phyloP scores from a whole-genome alignment of 2,329 filamentous ascomycete genomes.

The Pyrenophora graminea region DNA sequence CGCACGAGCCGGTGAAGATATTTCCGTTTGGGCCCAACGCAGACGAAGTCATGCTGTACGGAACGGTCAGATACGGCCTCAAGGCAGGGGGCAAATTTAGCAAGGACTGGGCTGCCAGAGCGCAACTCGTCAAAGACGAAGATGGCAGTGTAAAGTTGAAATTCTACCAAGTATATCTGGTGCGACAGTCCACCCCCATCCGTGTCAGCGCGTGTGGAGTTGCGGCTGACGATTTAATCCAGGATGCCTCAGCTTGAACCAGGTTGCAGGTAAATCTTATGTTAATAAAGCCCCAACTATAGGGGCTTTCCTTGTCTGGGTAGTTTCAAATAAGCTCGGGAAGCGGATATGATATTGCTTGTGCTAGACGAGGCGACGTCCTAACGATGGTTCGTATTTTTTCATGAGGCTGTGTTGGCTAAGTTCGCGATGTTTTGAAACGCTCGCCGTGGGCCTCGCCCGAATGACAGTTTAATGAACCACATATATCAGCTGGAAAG shows the following conservation, averaged over 20 bases:
- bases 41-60: slow-evolving; percentile 59
- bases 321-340: slow-evolving; percentile 2
- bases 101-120: slow-evolving; percentile 61
- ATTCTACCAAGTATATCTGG: slow-evolving; percentile 61
- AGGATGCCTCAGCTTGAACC: slow-evolving; percentile 26
- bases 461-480: too few relatives aligned
- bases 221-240: slow-evolving; percentile 9
- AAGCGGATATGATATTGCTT: background rate
- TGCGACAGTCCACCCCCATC: slow-evolving; percentile 40
- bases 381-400: too few relatives aligned
- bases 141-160: slow-evolving; percentile 59
- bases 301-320: background rate
- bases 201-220: background rate
- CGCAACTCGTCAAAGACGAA: slow-evolving; percentile 55
- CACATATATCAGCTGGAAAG: too few relatives aligned
- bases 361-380: too few relatives aligned
- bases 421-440: background rate
- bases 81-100: slow-evolving; percentile 54
- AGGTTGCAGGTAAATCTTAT: slow-evolving; percentile 12
- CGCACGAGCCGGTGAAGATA: slow-evolving; percentile 54
- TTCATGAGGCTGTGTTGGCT: background rate
- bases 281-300: background rate
- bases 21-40: slow-evolving; percentile 55
- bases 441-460: too few relatives aligned
- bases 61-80: slow-evolving; percentile 57